Percentiles rank a stretch among this genome's conserved stretches.
Conservation (phyloP, 345 rosid genomes). For the Syzygium aromaticum region DNA sequence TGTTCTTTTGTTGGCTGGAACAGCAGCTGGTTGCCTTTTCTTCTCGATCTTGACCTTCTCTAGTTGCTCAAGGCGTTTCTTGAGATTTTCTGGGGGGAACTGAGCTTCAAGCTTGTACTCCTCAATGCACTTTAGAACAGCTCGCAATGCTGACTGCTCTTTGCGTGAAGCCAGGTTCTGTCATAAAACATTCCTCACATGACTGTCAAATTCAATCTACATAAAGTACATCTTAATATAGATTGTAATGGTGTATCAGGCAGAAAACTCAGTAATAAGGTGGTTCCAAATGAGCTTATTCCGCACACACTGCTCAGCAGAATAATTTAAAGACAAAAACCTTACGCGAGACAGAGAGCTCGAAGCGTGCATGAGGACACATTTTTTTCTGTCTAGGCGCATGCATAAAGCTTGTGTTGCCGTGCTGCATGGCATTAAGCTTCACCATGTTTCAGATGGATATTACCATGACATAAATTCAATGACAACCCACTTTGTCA, state of each 20-base stretch:
- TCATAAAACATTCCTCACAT: not conserved
- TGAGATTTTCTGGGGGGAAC: constrained; percentile 89
- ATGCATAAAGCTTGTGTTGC: not conserved
- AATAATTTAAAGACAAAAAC: not conserved
- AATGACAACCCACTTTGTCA: not conserved
- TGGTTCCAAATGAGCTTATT: not conserved
- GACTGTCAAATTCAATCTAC: not conserved
- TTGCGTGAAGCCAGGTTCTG: constrained; percentile 83
- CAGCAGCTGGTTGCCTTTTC: constrained; percentile 76
- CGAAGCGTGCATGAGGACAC: not conserved
- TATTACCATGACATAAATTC: not conserved
- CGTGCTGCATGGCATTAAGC: not conserved
- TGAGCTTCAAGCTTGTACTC: constrained; percentile 86
- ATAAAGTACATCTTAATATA: not conserved
- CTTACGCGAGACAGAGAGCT: not conserved
- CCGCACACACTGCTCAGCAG: not conserved
- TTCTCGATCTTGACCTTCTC: constrained; percentile 92
- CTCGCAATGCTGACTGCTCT: constrained; percentile 89
- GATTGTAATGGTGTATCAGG: not conserved
- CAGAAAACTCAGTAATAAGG: not conserved
- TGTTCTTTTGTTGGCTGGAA: constrained; percentile 90
- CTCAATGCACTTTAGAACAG: constrained; percentile 93
- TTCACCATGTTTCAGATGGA: not conserved
- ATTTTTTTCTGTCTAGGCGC: not conserved
- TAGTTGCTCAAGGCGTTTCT: constrained; percentile 96